Evolutionary conservation across 345 rosid genomes (phyloP), one percentile per base, ranked within the genome.

Genomic region (Brassica juncea): DNA sequence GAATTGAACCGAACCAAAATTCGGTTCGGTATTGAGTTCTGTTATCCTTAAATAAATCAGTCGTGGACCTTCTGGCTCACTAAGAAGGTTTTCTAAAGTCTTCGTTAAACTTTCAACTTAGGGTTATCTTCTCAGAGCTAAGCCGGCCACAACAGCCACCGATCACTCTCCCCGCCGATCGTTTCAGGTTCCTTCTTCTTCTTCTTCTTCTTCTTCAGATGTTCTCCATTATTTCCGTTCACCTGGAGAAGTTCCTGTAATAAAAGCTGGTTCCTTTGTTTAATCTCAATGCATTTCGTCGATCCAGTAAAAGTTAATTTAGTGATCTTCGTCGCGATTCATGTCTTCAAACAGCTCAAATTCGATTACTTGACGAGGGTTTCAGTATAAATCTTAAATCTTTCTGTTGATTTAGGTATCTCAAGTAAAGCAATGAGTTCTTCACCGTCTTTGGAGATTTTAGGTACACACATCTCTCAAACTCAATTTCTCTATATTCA

Each of bases 401-500:
- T 80, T 80, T 70, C 2, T 63, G 19, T 27, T 31, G 11, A 3
- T 63, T 49, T 19, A 74, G 83, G 79, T 64, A 11, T 74, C 59
- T 80, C 71, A 80, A 80, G 39, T 75, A 6, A 75, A 65, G 77
- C 87, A n/a, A 58, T 75, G 73, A 74, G 77, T 42, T 67, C 87
- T 80, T 80, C 85, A 30, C 91, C 91, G 0, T 70, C 90, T 5
- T 66, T 89, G 88, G 92, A 90, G 42, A 94, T 94, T 82, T 83
- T 92, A 88, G 95, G 98, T 91, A 11, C 19, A 80, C 69, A 75
- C 3, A 64, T 32, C 73, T 57, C 21, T 64, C 30, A 19, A 79
- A 32, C 42, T 68, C 65, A 25, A 31, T 71, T 30, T n/a, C n/a
- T n/a, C n/a, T 23, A 31, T 57, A 73, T 14, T 42, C 9, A 55